phyloP scores from a whole-genome alignment of 2,329 filamentous ascomycete genomes.

The Stagonosporopsis vannaccii region DNA sequence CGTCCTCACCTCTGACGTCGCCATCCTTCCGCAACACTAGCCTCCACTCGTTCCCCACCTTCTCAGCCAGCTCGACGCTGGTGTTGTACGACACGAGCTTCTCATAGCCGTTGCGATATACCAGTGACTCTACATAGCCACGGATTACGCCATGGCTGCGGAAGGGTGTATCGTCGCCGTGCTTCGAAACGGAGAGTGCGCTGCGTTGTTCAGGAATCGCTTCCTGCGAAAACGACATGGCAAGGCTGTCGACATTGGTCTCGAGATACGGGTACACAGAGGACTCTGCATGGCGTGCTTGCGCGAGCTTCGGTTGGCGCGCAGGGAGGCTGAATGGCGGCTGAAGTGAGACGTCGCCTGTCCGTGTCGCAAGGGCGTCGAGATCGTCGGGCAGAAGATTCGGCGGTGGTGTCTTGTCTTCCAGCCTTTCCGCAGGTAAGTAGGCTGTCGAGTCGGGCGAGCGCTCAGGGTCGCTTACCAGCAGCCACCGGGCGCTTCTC shows the following conservation, averaged over 20 bases:
- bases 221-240: conserved; percentile 69
- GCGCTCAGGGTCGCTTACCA: conserved; percentile 57
- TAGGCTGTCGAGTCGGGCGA: background rate
- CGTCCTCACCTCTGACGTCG: conserved; percentile 52
- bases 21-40: conserved; percentile 60
- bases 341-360: conserved; percentile 26
- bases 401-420: conserved; percentile 30
- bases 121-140: conserved; percentile 61
- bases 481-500: conserved; percentile 66
- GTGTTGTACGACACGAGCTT: conserved; percentile 64
- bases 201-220: conserved; percentile 57
- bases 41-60: conserved; percentile 54
- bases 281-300: conserved; percentile 36
- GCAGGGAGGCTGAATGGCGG: conserved; percentile 30
- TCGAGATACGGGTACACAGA: conserved; percentile 68
- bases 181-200: conserved; percentile 53
- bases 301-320: conserved; percentile 21
- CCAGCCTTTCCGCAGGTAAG: conserved; percentile 27
- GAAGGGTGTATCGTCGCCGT: conserved; percentile 68
- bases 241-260: conserved; percentile 66
- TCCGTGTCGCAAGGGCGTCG: conserved; percentile 27
- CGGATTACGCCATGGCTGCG: conserved; percentile 66
- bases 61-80: conserved; percentile 66
- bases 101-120: conserved; percentile 62
- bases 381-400: conserved; percentile 30